These are phyloP conservation scores for Umbilicus rupestris DNA, from an alignment of 164 flowering plant genomes.

Conservation along the genomic window DNA sequence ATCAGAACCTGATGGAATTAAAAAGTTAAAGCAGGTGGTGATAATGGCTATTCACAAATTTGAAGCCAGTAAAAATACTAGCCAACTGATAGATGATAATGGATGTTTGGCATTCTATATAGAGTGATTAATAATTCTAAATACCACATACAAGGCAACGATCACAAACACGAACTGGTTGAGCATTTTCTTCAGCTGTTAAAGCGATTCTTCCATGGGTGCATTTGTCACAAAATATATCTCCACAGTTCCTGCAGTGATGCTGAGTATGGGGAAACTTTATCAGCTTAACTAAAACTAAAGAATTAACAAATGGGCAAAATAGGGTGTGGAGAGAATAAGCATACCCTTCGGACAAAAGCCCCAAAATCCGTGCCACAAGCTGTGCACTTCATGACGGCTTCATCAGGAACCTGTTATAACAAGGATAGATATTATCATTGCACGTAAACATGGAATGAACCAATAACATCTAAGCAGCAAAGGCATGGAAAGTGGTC, in stretches of 20 bases:
- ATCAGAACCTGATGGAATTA: neutral
- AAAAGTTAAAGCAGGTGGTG: neutral
- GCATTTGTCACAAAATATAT: conserved; percentile 96
- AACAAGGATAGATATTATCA: neutral
- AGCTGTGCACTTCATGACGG: conserved; percentile 67
- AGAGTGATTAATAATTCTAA: neutral
- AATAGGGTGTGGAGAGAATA: neutral
- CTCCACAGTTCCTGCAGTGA: conserved; percentile 97
- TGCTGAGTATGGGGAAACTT: conserved; percentile 42
- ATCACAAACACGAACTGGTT: conserved; percentile 88
- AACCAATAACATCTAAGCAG: neutral
- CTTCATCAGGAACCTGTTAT: conserved; percentile 90
- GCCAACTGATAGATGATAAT: neutral
- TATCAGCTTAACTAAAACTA: neutral
- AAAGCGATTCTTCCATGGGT: conserved; percentile 89
- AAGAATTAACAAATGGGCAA: neutral
- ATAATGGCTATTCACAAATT: neutral
- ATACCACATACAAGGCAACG: conserved; percentile 66
- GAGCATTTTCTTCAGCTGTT: conserved; percentile 82
- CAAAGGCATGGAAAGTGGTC: neutral
- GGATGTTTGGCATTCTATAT: neutral
- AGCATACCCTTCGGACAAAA: conserved; percentile 64
- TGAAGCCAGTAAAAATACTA: neutral
- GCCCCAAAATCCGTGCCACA: conserved; percentile 84
- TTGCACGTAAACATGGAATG: neutral